Conservation (phyloP, 306 rosid species). For the Aeschynomene evenia region DNA sequence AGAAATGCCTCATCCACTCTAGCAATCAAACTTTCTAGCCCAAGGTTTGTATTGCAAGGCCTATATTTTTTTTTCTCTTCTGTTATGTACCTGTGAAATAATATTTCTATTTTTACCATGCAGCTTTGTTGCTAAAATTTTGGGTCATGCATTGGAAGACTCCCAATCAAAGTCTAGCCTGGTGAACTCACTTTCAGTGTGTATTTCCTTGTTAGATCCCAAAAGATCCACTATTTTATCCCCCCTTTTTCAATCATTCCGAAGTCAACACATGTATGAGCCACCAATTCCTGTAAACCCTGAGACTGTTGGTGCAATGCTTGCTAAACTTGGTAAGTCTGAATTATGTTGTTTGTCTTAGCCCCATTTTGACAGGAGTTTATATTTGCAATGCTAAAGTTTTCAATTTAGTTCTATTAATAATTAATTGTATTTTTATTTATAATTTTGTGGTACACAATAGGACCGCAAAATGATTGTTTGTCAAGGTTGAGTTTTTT, state of each 20-base stretch:
- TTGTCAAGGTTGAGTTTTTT: neutral
- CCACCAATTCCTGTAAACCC: conserved; percentile 70
- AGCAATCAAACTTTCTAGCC: conserved; percentile 87
- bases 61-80: conserved; percentile 5
- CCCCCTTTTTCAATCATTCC: conserved; percentile 84
- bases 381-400: neutral
- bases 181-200: conserved; percentile 86
- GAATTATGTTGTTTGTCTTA: conserved; percentile 8
- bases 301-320: conserved; percentile 87
- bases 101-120: conserved; percentile 30
- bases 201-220: conserved; percentile 96
- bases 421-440: too few species aligned
- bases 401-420: conserved; percentile 21
- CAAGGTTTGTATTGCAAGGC: conserved; percentile 60
- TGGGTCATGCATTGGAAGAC: conserved; percentile 89
- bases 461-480: neutral
- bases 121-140: conserved; percentile 81
- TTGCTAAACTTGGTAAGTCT: conserved; percentile 75
- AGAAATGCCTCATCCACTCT: conserved; percentile 85
- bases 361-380: neutral
- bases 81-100: neutral
- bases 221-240: conserved; percentile 65
- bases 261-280: conserved; percentile 86
- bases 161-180: conserved; percentile 77
- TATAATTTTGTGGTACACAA: neutral